These are phyloP conservation scores for Globisporangium recalcitrans DNA, from an alignment of 352 stramenopile genomes.

Conservation along the genomic window DNA sequence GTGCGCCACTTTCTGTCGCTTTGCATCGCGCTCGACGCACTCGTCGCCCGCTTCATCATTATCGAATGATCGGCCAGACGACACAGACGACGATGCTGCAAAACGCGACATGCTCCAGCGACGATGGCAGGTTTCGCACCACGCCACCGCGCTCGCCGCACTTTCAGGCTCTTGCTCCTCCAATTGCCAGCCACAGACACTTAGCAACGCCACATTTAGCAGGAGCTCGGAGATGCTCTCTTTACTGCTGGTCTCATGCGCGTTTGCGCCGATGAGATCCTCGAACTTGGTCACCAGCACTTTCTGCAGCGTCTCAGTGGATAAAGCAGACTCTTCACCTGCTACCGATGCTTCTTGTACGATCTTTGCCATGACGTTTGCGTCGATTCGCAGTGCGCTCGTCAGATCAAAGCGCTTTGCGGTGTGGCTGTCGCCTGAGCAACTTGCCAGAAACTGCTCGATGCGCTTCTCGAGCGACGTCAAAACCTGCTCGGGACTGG, in stretches of 20 bases:
- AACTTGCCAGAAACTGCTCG: constrained; percentile 8
- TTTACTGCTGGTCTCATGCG: not conserved
- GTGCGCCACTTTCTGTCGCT: constrained; percentile 25
- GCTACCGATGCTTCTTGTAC: not conserved
- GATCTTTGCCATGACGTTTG: not conserved
- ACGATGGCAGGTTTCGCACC: constrained; percentile 45
- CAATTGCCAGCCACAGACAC: constrained; percentile 38
- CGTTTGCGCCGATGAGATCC: not conserved
- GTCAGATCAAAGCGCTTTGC: not conserved
- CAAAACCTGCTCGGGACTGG: constrained; percentile 19
- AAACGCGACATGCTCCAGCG: constrained; percentile 21
- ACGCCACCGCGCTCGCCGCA: constrained; percentile 14
- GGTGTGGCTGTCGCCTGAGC: not conserved
- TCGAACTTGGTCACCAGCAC: constrained; percentile 9
- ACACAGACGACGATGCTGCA: not conserved
- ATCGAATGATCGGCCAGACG: not conserved
- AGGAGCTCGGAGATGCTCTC: constrained; percentile 16
- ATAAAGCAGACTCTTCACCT: not conserved
- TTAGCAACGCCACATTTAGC: constrained; percentile 29
- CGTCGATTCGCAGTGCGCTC: not conserved
- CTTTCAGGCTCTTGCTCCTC: constrained; percentile 9
- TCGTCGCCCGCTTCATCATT: constrained; percentile 9
- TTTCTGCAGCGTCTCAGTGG: not conserved
- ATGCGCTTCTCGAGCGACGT: constrained; percentile 10
- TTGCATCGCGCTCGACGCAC: constrained; percentile 14